Evolutionary conservation across 306 rosid species (phyloP), one percentile per base, ranked within the genome.

Genomic region (Nissolia schottii): DNA sequence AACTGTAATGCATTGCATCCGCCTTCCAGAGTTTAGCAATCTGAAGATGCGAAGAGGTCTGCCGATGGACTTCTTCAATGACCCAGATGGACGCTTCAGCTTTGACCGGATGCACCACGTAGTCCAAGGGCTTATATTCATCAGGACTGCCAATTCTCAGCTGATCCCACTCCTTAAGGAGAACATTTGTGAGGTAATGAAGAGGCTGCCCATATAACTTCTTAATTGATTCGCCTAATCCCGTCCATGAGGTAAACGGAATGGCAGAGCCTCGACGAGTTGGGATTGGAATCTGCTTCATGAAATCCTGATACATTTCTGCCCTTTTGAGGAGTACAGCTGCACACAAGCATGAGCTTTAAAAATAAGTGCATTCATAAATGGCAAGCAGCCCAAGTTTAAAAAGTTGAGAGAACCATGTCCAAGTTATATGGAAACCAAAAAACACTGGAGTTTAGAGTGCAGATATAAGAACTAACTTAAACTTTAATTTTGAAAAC

Each of bases 71-170:
- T 90, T 94, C 96, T 84, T 94, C 97, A 0, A 84, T 65, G 35
- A 94, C 88, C 99, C 99, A 91, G 79, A 91, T 45, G 64, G 81
- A 79, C 74, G 92, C 89, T 83, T 94, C 97, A 6, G 96, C 99
- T 86, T 94, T 94, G 85, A 78, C 54, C 0, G 99, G 99, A 79
- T 94, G 97, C 54, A 94, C 71, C 13, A 91, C 75, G 63, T 81
- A 41, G 71, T 91, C 99, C 67, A 89, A 71, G 48, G 91, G 93
- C 80, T 34, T 85, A 34, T 73, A 60, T 69, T 94, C 95, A 34
- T 86, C 87, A 58, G 62, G 79, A 15, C 86, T 81, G 76, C 82
- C 90, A 0, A 94, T 79, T 81, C 98, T 89, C 83, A 80, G 22
- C 46, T 85, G 89, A 70, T 94, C 98, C 98, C 98, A 94, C 71